Percentiles rank a stretch among this genome's conserved stretches.
Conservation (phyloP, 2,329 filamentous ascomycete genomes). For the Remersonia thermophila region DNA sequence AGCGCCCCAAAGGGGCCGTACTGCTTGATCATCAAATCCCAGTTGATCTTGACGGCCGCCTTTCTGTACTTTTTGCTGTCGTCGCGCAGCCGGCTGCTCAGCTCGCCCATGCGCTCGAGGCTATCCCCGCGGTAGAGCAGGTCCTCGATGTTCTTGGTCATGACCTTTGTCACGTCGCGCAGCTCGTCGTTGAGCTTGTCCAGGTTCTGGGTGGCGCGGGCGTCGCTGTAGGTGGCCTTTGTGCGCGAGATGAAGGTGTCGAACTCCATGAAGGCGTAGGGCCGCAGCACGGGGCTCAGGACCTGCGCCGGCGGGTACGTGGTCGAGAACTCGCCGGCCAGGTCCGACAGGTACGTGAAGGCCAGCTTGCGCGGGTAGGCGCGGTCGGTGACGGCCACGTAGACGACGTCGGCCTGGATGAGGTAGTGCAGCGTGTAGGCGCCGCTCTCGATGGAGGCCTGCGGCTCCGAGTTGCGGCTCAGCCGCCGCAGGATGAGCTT, state of each 20-base stretch:
- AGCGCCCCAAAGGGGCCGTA: constrained; percentile 83
- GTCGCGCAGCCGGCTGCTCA: constrained; percentile 74
- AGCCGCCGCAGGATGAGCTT: constrained; percentile 84
- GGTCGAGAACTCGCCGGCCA: constrained; percentile 79
- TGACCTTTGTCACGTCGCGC: constrained; percentile 94
- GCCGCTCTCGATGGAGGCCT: constrained; percentile 83
- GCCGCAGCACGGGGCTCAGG: constrained; percentile 61
- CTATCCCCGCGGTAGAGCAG: constrained; percentile 88
- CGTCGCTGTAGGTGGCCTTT: constrained; percentile 87
- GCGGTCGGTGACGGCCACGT: constrained; percentile 84
- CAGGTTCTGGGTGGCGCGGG: constrained; percentile 80
- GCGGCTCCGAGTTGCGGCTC: constrained; percentile 76
- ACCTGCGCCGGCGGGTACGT: constrained; percentile 68
- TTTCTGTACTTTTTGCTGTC: constrained; percentile 90
- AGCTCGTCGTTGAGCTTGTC: constrained; percentile 95
- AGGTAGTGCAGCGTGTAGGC: constrained; percentile 77
- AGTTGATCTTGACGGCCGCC: constrained; percentile 92
- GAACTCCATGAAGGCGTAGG: constrained; percentile 96
- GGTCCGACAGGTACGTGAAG: constrained; percentile 93
- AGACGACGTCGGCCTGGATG: constrained; percentile 72
- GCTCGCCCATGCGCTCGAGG: constrained; percentile 92
- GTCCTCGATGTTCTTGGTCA: constrained; percentile 99
- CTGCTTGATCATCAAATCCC: constrained; percentile 92
- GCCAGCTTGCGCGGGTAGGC: constrained; percentile 96
- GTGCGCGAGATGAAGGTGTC: constrained; percentile 93